These are phyloP conservation scores for Fusarium veterinarium DNA, from an alignment of 2,329 filamentous ascomycete species.

Conservation along the genomic window DNA sequence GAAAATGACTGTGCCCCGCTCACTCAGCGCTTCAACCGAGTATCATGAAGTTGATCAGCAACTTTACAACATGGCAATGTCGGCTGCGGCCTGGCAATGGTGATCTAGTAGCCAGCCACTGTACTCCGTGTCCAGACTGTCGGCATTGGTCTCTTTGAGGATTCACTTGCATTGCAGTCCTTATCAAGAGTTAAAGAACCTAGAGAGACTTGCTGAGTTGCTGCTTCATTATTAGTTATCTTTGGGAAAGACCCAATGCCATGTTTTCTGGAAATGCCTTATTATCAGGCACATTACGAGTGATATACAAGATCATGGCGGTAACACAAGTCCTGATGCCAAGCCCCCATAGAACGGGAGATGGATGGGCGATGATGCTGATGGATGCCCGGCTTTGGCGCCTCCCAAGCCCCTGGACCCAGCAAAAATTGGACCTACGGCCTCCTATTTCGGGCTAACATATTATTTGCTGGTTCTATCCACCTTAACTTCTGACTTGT, in stretches of 20 bases:
- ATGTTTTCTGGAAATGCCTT: conserved; percentile 8
- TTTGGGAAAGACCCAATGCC: not conserved
- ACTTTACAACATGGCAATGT: conserved; percentile 29
- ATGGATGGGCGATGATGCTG: conserved; percentile 10
- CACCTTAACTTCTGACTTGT: conserved; percentile 39
- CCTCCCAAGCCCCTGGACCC: conserved; percentile 38
- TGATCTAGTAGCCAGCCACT: conserved; percentile 15
- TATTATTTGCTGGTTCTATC: conserved; percentile 31
- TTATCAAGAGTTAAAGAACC: not conserved
- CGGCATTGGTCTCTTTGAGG: conserved; percentile 2
- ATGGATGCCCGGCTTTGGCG: conserved; percentile 32
- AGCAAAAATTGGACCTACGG: conserved; percentile 37
- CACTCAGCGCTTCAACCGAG: conserved; percentile 18
- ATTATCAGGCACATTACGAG: conserved; percentile 11
- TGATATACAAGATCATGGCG: not conserved
- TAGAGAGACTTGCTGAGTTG: not conserved
- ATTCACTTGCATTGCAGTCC: not conserved
- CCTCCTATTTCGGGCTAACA: conserved; percentile 30
- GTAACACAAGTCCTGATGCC: conserved; percentile 11
- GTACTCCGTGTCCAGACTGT: not conserved
- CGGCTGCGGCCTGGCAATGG: conserved; percentile 18
- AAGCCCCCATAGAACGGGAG: conserved; percentile 8
- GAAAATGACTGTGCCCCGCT: conserved; percentile 4
- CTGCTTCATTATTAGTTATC: not conserved
- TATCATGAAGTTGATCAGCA: conserved; percentile 40